These are phyloP conservation scores for Sporopachydermia lactativora DNA, from an alignment of 805 yeast species.

Conservation along the genomic window DNA sequence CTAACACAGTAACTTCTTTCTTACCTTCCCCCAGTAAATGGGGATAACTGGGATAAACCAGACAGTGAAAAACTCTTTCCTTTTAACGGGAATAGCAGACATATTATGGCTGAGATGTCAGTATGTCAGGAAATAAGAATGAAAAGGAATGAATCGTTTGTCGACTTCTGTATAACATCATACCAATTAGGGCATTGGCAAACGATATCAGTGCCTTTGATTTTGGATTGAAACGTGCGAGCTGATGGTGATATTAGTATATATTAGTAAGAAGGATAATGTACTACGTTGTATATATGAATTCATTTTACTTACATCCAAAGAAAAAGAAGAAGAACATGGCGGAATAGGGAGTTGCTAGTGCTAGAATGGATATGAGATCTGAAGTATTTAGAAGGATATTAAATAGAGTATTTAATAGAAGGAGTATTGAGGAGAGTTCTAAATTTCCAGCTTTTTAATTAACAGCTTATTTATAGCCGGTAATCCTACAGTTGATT, in stretches of 20 bases:
- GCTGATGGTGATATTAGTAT: not conserved
- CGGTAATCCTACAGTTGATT: too few species aligned
- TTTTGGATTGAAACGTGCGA: not conserved
- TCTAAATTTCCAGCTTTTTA: too few species aligned
- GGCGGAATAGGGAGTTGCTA: too few species aligned
- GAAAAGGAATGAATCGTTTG: too few species aligned
- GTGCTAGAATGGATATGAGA: too few species aligned
- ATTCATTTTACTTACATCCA: slow-evolving; percentile 1
- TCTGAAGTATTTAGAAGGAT: too few species aligned
- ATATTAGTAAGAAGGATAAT: too few species aligned
- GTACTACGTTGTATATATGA: too few species aligned
- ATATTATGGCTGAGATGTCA: slow-evolving; percentile 1
- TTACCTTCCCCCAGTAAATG: not conserved
- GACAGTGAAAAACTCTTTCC: not conserved
- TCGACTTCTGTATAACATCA: too few species aligned
- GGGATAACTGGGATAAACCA: not conserved
- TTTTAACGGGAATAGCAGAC: not conserved
- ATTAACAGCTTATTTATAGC: too few species aligned
- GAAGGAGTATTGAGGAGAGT: too few species aligned
- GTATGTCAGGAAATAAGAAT: not conserved
- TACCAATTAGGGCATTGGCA: slow-evolving; percentile 1
- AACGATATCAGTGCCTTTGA: not conserved
- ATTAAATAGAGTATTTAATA: too few species aligned
- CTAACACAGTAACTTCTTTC: not conserved
- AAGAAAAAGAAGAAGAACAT: not conserved